Percentiles rank a stretch among this genome's conserved stretches.
phyloP scores from a whole-genome alignment of 768 basidiomycete genomes.

The Ramaria rubella region DNA sequence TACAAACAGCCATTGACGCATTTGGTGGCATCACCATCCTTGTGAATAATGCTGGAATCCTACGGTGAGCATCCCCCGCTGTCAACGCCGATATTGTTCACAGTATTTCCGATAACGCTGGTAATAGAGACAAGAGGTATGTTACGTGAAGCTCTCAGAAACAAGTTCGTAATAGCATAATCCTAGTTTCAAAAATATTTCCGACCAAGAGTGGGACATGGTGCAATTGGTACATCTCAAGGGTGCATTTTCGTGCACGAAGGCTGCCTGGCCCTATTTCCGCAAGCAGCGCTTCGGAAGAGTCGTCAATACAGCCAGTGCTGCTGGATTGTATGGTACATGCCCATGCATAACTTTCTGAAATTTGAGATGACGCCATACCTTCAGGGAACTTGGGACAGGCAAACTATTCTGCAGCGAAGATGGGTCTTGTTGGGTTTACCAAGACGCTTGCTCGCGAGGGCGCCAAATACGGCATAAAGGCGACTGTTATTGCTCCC shows the following conservation, averaged over 20 bases:
- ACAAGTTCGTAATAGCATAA: not conserved
- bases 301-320: constrained; percentile 89
- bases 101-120: not conserved
- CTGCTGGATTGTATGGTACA: constrained; percentile 87
- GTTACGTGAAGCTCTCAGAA: not conserved
- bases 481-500: constrained; percentile 81
- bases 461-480: constrained; percentile 88
- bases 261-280: constrained; percentile 95
- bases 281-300: constrained; percentile 92
- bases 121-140: constrained; percentile 15
- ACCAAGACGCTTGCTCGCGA: constrained; percentile 90
- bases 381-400: constrained; percentile 85
- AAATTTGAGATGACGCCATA: not conserved
- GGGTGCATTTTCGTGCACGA: constrained; percentile 87
- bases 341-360: constrained; percentile 1
- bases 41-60: constrained; percentile 93
- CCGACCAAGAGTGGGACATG: constrained; percentile 90
- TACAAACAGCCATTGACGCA: constrained; percentile 76
- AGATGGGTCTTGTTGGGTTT: constrained; percentile 92
- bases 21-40: constrained; percentile 84
- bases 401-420: constrained; percentile 95
- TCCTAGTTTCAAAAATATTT: constrained; percentile 90
- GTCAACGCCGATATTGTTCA: not conserved
- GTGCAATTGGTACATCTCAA: constrained; percentile 87
- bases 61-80: constrained; percentile 43